Percentiles rank a stretch among this genome's conserved stretches.
Evolutionary conservation across 2,329 filamentous ascomycete genomes (phyloP).

Genomic region (Lasiodiplodia hormozganensis): DNA sequence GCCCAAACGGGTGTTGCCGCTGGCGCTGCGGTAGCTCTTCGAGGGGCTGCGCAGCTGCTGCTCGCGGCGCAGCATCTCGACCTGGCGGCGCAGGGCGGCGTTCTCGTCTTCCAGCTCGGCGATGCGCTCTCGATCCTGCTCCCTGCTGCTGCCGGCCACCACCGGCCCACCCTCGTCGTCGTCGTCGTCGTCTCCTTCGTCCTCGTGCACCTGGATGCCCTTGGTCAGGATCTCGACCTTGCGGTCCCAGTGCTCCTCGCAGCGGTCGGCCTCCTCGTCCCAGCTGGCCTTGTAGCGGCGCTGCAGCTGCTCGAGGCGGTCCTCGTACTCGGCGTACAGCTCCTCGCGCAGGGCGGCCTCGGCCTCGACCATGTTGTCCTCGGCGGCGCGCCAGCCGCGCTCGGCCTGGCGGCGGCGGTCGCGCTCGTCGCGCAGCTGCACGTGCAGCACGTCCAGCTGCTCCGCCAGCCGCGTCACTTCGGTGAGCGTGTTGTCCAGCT

Average conservation of each 20-base stretch:
- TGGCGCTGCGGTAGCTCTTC: neutral
- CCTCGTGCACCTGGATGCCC: constrained; percentile 51
- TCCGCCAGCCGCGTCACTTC: constrained; percentile 81
- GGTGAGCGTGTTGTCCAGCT: constrained; percentile 80
- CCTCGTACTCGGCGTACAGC: constrained; percentile 85
- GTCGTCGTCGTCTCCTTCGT: constrained; percentile 39
- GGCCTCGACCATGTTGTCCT: constrained; percentile 71
- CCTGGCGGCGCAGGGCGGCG: constrained; percentile 46
- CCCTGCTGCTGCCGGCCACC: constrained; percentile 38
- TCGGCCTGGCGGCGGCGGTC: constrained; percentile 75
- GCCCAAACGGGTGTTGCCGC: neutral
- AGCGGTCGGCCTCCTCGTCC: constrained; percentile 76
- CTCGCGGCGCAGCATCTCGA: constrained; percentile 52
- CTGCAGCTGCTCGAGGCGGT: constrained; percentile 75
- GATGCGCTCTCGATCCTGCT: constrained; percentile 31
- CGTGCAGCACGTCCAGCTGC: constrained; percentile 76
- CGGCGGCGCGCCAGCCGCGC: constrained; percentile 70
- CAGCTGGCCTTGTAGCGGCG: constrained; percentile 81
- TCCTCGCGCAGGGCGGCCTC: constrained; percentile 90
- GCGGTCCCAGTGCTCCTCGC: constrained; percentile 84
- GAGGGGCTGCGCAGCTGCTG: constrained; percentile 35
- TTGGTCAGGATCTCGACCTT: constrained; percentile 77
- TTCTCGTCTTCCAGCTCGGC: constrained; percentile 56
- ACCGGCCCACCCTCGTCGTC: neutral
- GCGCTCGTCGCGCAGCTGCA: constrained; percentile 73